Evolutionary conservation across 1,139 yeast genomes (phyloP), one percentile per base, ranked within the genome.

Genomic region (Kodamaea derodonti): DNA sequence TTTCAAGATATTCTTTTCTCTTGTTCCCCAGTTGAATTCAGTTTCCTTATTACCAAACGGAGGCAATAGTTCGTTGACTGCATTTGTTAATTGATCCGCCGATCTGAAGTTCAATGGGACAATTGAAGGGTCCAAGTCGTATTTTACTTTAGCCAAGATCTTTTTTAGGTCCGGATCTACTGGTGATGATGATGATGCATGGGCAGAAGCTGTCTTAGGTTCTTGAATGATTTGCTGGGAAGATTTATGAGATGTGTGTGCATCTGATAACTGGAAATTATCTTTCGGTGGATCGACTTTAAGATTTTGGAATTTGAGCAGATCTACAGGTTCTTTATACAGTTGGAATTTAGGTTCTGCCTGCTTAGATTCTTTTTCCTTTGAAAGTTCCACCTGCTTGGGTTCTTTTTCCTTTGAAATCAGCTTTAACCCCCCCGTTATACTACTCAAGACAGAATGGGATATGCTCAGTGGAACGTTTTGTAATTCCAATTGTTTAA

Each of bases 41-140:
- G 95, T 83, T 56, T 94, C 98, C 48, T 82, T 87, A 2, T 80
- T 82, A n/a, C 70, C 72, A 50, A 92, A 86, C 12, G 57, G 56
- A 1, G 62, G 56, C 1, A 41, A 17, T 25, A 60, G 41, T 1
- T 49, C 51, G 10, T 47, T 43, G 9, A 56, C 34, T 5, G 44
- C 38, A 11, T 36, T 38, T 24, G 44, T 37, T 16, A 67, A 39
- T 2, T 45, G 43, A 9, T 54, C 52, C 1, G 43, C 33, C 29
- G 39, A 41, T 2, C 32, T 24, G 3, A 59, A 41, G 25, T 58
- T 40, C 4, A 47, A 29, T 0, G 58, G 38, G 7, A 40, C 32
- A n/a, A 64, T 46, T 0, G 60, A 39, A 1, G 46, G 28, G 32
- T 63, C 70, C 15, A 65, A 35, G 1, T 40, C 33, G 34, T 60